These are phyloP conservation scores for Smittium culicis DNA, from an alignment of 371 early-diverging fungal genomes.

Conservation along the genomic window DNA sequence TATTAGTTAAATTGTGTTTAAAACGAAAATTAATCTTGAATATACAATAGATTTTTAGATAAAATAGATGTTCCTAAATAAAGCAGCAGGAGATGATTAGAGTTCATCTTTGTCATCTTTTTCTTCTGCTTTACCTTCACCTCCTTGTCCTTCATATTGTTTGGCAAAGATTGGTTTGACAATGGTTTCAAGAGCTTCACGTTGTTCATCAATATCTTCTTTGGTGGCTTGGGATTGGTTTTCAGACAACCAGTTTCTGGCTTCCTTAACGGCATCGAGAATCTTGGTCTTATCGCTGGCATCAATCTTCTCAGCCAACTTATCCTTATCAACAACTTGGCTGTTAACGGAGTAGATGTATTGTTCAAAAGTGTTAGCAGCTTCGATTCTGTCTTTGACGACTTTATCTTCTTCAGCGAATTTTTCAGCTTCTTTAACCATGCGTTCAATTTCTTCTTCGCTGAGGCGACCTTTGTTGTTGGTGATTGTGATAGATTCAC, in stretches of 20 bases:
- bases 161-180: slow-evolving; percentile 93
- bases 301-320: slow-evolving; percentile 68
- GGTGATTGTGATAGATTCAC: slow-evolving; percentile 93
- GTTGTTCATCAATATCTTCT: slow-evolving; percentile 86
- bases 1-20: no score
- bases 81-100: no score
- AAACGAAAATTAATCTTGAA: no score
- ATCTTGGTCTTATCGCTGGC: slow-evolving; percentile 74
- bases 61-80: not conserved
- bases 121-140: slow-evolving; percentile 24
- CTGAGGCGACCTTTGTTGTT: slow-evolving; percentile 96
- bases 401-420: slow-evolving; percentile 87
- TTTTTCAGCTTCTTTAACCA: slow-evolving; percentile 92
- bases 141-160: slow-evolving; percentile 53
- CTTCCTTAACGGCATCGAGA: slow-evolving; percentile 62
- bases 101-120: slow-evolving; percentile 30
- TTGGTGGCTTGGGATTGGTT: slow-evolving; percentile 72
- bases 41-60: not conserved
- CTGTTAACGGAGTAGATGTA: slow-evolving; percentile 65
- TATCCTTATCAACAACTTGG: slow-evolving; percentile 58
- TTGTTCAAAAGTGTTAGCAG: slow-evolving; percentile 87
- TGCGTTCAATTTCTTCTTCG: slow-evolving; percentile 92
- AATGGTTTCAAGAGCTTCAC: slow-evolving; percentile 83
- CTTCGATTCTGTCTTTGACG: slow-evolving; percentile 68
- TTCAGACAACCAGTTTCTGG: slow-evolving; percentile 74